Base-by-base conservation (phyloP, 148 eudicot species). In the Dianthus caryophyllus region DNA sequence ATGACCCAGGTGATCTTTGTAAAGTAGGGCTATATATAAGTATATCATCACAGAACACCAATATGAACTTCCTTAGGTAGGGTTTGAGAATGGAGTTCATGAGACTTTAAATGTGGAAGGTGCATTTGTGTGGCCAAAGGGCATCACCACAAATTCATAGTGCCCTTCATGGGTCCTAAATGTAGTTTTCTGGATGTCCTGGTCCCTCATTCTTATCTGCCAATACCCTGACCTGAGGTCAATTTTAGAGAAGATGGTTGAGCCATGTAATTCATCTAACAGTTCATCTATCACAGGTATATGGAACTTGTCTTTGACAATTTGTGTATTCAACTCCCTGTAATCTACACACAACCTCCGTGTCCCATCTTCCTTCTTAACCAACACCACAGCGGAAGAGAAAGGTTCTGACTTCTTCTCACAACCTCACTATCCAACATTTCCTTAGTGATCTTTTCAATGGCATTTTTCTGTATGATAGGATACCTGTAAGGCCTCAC, bases 271-370 rank as follows among this genome's bases (percentile, higher is more conserved):
- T n/a, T 53, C 66, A 62, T 62, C 66, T 5, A 62, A 12, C n/a
- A 62, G 13, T 9, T 62, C 66, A 1, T 62, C 66, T 6, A 62
- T 25, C 1, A 61, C 24, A 4, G 65, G 65, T 5, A 61, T 61
- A 8, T 46, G 65, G 4, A 61, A 61, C 25, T 61, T 61, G n/a
- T n/a, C n/a, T 22, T 36, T 36, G 2, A 18, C 18, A 38, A 49
- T 38, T 44, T 6, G 3, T 26, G 27, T 57, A 46, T 46, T 46
- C 3, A 46, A 2, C 16, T 12, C 39, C 39, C 39, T 33, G 5
- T 33, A 33, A 33, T n/a, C n/a, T n/a, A n/a, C n/a, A n/a, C n/a
- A n/a, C n/a, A 41, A 41, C 12, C 11, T 41, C 44, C 44, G 10
- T 1, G 44, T 41, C 1, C 44, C 44, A 9, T 41, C 44, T 41